phyloP scores from a whole-genome alignment of 306 rosid species.

The Albizia julibrissin region DNA sequence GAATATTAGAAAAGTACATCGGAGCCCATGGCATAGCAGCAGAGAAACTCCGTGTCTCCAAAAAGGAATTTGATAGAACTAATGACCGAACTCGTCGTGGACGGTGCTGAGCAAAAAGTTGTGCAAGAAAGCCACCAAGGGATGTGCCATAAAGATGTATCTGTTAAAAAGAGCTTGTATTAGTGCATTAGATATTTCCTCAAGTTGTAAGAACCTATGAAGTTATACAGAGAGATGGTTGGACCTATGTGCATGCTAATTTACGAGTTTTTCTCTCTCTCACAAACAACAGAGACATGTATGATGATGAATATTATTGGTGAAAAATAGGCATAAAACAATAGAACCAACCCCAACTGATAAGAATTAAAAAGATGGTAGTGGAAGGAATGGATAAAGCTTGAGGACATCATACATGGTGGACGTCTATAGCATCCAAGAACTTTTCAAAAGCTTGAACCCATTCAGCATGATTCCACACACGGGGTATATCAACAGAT shows the following conservation, averaged over 20 bases:
- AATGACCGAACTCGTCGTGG: slow-evolving; percentile 94
- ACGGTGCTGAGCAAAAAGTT: slow-evolving; percentile 95
- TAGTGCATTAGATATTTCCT: slow-evolving; percentile 22
- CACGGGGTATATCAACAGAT: slow-evolving; percentile 93
- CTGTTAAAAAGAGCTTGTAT: slow-evolving; percentile 50
- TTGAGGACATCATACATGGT: slow-evolving; percentile 67
- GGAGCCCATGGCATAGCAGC: slow-evolving; percentile 99
- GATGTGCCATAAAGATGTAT: slow-evolving; percentile 98
- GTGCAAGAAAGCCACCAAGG: slow-evolving; percentile 98
- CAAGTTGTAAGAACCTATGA: slow-evolving; percentile 11
- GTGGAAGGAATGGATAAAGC: slow-evolving; percentile 17
- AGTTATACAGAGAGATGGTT: neutral
- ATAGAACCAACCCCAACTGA: slow-evolving; percentile 27
- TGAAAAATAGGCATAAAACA: slow-evolving; percentile 8
- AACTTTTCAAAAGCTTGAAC: slow-evolving; percentile 95
- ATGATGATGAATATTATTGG: neutral
- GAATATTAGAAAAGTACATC: slow-evolving; percentile 58
- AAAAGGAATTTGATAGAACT: slow-evolving; percentile 83
- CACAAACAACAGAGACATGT: neutral
- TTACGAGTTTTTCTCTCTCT: neutral
- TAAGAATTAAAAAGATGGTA: slow-evolving; percentile 14
- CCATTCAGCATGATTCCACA: slow-evolving; percentile 95
- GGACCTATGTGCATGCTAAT: neutral
- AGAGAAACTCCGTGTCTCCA: slow-evolving; percentile 85
- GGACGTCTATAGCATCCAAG: slow-evolving; percentile 98